Evolutionary conservation across 352 stramenopile species (phyloP).

Genomic region (Blastocystis sp.): DNA sequence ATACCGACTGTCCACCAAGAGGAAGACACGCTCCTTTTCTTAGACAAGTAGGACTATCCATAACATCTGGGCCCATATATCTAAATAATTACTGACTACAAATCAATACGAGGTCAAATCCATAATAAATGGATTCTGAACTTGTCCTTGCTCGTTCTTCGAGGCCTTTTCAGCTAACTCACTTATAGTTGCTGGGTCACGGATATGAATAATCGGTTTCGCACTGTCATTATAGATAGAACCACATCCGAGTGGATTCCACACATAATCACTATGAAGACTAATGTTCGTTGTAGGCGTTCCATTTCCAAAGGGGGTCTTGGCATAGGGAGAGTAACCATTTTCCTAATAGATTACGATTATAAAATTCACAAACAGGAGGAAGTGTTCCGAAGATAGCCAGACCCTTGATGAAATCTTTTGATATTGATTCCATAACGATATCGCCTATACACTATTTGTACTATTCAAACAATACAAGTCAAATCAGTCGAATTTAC

Average conservation of each 20-base stretch:
- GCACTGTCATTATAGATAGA: neutral
- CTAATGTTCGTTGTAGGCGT: slow-evolving; percentile 7
- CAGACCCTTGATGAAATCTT: neutral
- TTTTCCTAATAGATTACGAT: neutral
- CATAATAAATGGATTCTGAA: slow-evolving; percentile 37
- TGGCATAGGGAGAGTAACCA: slow-evolving; percentile 15
- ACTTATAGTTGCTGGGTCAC: neutral
- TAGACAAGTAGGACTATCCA: slow-evolving; percentile 31
- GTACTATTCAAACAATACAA: neutral
- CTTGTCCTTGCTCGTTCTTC: neutral
- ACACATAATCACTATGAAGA: slow-evolving; percentile 33
- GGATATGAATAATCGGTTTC: neutral
- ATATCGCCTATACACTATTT: neutral
- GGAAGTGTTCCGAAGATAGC: neutral
- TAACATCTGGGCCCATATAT: slow-evolving; percentile 48
- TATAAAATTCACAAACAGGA: neutral
- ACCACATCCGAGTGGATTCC: slow-evolving; percentile 4
- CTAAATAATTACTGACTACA: neutral
- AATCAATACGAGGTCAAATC: neutral
- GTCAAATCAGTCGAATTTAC: neutral
- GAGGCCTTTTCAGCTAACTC: neutral
- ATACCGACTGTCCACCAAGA: slow-evolving; percentile 44
- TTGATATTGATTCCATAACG: neutral
- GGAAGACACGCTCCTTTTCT: neutral
- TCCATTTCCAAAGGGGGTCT: neutral